Evolutionary conservation across 495 filamentous ascomycete species (phyloP), one percentile per base, ranked within the genome.

Genomic region (Daldinia childiae): DNA sequence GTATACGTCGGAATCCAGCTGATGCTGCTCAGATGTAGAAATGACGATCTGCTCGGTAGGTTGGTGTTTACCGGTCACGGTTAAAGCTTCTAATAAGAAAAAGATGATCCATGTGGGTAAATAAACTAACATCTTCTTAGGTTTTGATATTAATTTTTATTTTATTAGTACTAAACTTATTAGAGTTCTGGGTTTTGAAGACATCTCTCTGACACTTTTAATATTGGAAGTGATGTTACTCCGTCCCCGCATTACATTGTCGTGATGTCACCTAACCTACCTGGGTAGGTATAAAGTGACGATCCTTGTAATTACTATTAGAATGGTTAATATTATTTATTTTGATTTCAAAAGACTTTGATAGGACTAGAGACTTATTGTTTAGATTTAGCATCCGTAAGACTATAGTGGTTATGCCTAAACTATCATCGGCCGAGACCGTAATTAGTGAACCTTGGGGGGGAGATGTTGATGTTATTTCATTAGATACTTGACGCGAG

Each of bases 261-360:
- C 60, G 64, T 72, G 69, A 72, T 72, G 69, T 72, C 69, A 72
- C 59, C 27, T 4, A 48, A 17, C 43, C 17, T 48, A 21, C 19
- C 6, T 0, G 2, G 17, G 43, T 48, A 48, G 17, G 43, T 21
- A 48, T 21, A 15, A 45, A 15, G 24, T 43, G 30, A 4, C n/a
- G 48, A 66, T 30, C 63, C 62, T 58, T 66, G 17, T 48, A 21
- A 48, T 24, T 24, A 9, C 8, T 48, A 4, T 48, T 11, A 48
- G 11, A 3, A 36, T 14, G 11, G 34, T 36, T 14, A 14, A 36
- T 34, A 34, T 34, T 34, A 12, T 34, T 12, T 34, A 34, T 12
- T 36, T 14, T 36, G 34, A 14, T 5, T 14, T 12, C 1, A 4
- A 14, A 36, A 36, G 34, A 3, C 11, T 14, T 36, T 36, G 34